Conservation (phyloP, 176 grass and related monocot species). For the Areca catechu region DNA sequence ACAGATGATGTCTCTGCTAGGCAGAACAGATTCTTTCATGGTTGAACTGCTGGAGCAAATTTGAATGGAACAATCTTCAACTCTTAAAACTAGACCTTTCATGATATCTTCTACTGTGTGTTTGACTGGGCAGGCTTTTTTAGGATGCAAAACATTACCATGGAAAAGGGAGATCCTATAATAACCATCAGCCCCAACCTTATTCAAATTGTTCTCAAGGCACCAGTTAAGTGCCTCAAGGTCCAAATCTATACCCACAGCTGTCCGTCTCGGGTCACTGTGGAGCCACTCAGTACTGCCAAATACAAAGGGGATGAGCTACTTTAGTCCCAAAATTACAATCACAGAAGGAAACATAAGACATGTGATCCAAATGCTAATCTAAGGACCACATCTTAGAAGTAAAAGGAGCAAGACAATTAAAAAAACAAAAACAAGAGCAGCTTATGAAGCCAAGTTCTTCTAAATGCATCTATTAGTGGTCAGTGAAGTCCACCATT, state of each 20-base stretch:
- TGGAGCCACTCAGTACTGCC: slow-evolving; percentile 63
- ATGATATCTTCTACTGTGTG: slow-evolving; percentile 30
- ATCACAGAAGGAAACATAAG: too few species aligned
- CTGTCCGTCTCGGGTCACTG: slow-evolving; percentile 62
- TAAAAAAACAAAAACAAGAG: too few species aligned
- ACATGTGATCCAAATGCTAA: too few species aligned
- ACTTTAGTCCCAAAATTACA: too few species aligned
- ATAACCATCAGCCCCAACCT: slow-evolving; percentile 58
- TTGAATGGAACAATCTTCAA: slow-evolving; percentile 8
- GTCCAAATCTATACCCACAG: slow-evolving; percentile 74
- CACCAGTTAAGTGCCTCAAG: slow-evolving; percentile 93
- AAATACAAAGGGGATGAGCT: background rate
- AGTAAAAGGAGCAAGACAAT: too few species aligned
- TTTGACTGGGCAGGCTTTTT: slow-evolving; percentile 41
- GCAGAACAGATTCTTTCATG: slow-evolving; percentile 37
- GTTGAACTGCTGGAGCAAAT: slow-evolving; percentile 25
- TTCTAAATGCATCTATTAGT: too few species aligned
- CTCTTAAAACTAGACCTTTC: slow-evolving; percentile 31
- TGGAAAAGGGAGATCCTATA: slow-evolving; percentile 77
- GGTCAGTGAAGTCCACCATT: too few species aligned
- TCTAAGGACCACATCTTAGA: too few species aligned
- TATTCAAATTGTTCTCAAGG: slow-evolving; percentile 63
- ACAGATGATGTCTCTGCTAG: slow-evolving; percentile 84
- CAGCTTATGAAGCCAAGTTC: too few species aligned
- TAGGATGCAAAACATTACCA: slow-evolving; percentile 74